phyloP scores from a whole-genome alignment of 495 filamentous ascomycete genomes.

The Gamarada debralockiae region DNA sequence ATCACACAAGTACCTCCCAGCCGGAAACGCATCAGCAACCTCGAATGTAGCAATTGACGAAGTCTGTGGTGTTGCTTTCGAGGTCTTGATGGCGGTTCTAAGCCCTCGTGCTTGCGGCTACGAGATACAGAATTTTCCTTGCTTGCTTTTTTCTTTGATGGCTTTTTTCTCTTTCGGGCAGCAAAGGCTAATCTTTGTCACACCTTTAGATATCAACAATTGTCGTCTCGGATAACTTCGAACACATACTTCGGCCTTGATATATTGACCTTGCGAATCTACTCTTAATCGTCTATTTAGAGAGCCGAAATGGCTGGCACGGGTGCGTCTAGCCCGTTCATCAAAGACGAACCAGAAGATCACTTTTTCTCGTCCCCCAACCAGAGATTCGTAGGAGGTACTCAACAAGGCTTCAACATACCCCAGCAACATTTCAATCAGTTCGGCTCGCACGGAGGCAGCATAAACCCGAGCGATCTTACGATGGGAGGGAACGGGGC shows the following conservation, averaged over 20 bases:
- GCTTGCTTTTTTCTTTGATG: conserved; percentile 12
- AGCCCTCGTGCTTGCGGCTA: not conserved
- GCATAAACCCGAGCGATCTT: conserved; percentile 84
- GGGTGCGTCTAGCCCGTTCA: conserved; percentile 55
- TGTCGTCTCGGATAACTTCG: conserved; percentile 7
- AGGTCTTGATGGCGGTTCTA: not conserved
- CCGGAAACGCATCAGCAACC: not conserved
- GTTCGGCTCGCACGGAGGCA: conserved; percentile 60
- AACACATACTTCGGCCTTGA: conserved; percentile 6
- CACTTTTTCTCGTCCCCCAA: conserved; percentile 47
- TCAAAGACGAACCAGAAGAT: conserved; percentile 76
- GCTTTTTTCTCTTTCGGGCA: not conserved
- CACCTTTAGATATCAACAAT: conserved; percentile 19
- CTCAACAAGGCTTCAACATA: conserved; percentile 58
- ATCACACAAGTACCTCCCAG: conserved; percentile 2
- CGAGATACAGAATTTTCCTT: conserved; percentile 1
- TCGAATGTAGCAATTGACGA: not conserved
- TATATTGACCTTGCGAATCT: conserved; percentile 6
- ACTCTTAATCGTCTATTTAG: conserved; percentile 8
- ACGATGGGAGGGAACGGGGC: conserved; percentile 51
- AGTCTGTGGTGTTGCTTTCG: not conserved
- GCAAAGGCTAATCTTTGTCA: conserved; percentile 23
- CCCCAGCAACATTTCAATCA: conserved; percentile 63
- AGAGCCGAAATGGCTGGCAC: conserved; percentile 27
- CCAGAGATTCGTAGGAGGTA: conserved; percentile 44